A percentile compares a stretch with the other conserved stretches of the same genome.
Conservation (phyloP, 352 stramenopile species). For the Phytophthora foliorum region DNA sequence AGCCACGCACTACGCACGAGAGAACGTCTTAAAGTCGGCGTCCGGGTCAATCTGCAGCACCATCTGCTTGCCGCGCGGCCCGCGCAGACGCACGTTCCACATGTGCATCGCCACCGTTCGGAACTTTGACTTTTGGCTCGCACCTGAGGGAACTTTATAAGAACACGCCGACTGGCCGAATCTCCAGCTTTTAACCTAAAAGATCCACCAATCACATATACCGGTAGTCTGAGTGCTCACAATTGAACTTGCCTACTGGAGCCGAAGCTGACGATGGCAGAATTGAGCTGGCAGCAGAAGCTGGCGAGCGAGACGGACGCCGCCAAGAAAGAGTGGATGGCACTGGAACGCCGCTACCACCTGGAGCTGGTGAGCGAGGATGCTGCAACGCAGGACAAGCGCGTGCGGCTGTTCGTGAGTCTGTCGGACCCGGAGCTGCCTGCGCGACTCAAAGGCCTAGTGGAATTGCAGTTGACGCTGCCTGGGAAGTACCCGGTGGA, state of each 20-base stretch:
- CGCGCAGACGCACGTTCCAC: conserved; percentile 78
- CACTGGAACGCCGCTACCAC: conserved; percentile 74
- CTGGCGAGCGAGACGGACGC: conserved; percentile 46
- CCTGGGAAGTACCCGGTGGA: conserved; percentile 62
- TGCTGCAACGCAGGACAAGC: conserved; percentile 19
- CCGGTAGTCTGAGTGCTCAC: conserved; percentile 7
- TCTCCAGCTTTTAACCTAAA: conserved; percentile 2
- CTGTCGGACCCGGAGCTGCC: conserved; percentile 75
- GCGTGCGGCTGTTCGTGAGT: conserved; percentile 58
- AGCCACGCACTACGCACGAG: conserved; percentile 42
- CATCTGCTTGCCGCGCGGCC: conserved; percentile 63
- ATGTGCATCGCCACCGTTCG: conserved; percentile 21
- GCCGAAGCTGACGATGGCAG: conserved; percentile 18
- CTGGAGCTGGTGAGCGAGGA: conserved; percentile 38
- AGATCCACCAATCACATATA: conserved; percentile 7
- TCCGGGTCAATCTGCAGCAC: conserved; percentile 61
- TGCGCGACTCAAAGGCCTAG: conserved; percentile 60
- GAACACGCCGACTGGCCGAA: conserved; percentile 18
- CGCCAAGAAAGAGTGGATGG: conserved; percentile 68
- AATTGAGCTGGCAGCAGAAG: conserved; percentile 37
- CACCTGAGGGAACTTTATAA: conserved; percentile 25
- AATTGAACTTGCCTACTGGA: conserved; percentile 9
- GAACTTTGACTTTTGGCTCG: conserved; percentile 1
- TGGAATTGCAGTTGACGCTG: conserved; percentile 63
- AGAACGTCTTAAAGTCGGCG: conserved; percentile 52